Base-by-base conservation (phyloP, 306 rosid species). In the Mimosa pudica region DNA sequence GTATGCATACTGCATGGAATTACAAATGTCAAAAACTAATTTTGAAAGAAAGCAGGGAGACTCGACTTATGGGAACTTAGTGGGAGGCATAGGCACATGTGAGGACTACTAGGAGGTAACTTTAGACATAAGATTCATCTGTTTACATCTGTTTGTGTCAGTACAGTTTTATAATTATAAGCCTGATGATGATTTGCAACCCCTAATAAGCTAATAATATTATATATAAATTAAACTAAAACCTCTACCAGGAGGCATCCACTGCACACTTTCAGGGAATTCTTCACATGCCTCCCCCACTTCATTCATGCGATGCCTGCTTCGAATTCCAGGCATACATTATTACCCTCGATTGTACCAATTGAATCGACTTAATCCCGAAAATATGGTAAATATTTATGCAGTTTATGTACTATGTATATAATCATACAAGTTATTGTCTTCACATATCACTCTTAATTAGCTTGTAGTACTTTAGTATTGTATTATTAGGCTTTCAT, bases 251-350 rank as follows among this genome's bases (percentile, higher is more conserved):
- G 45, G 80, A 82, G 78, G 83, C 79, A 85, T 85, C 86, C 52
- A 55, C 78, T 51, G 85, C 90, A 82, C 62, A 66, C 80, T 83
- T 85, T 87, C 83, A 70, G 84, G 89, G 72, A 76, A 69, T 79
- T 78, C 38, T 83, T 79, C 89, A 84, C 82, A 78, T 77, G 85
- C 75, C 74, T 67, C 58, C 20, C 78, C 79, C 47, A 78, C 68
- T 80, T 70, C 55, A 66, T 66, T 67, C 5, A 67, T 10, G 17
- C 32, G 2, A 67, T 10, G 17, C 32, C 70, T 30, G 44, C 42
- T 33, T 32, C 42, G 32, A 12, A 32, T 62, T 62, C 67, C 58
- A 16, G 20, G 18, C 17, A 4, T 1, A 4, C 61, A 51, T 30
- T 42, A 51, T 30, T 42, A 62, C 68, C 12, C 17, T 62, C 16